A percentile compares a stretch with the other conserved stretches of the same genome.
These are phyloP conservation scores for Botrytis fabae DNA, from an alignment of 2,329 filamentous ascomycete species.

Conservation along the genomic window DNA sequence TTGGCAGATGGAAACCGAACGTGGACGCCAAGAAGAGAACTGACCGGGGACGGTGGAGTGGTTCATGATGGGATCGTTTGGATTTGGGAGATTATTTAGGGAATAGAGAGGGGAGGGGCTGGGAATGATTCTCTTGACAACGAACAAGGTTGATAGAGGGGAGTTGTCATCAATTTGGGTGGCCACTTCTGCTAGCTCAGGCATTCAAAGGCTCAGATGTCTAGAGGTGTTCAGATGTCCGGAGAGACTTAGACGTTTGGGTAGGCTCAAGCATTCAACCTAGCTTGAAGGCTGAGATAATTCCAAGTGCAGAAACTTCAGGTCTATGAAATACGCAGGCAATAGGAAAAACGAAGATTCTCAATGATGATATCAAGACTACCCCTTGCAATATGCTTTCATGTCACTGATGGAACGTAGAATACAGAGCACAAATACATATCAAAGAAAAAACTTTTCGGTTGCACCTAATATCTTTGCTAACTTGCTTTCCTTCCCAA, in stretches of 20 bases:
- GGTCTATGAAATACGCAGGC: neutral
- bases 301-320: neutral
- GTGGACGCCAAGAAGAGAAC: neutral
- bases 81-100: neutral
- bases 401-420: neutral
- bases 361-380: neutral
- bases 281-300: neutral
- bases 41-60: neutral
- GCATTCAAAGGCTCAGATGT: neutral
- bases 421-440: neutral
- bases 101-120: neutral
- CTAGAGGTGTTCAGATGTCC: neutral
- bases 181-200: neutral
- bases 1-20: neutral
- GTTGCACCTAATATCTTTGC: conserved; percentile 17
- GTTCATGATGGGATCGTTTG: neutral
- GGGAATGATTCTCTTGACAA: neutral
- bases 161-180: neutral
- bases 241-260: neutral
- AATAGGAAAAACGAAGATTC: neutral
- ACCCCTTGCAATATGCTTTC: neutral
- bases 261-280: neutral
- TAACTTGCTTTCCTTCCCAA: conserved; percentile 5
- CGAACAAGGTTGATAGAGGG: neutral
- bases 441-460: conserved; percentile 20